Conservation (phyloP, 78 protist species). For the Dictyostelium firmibasis region DNA sequence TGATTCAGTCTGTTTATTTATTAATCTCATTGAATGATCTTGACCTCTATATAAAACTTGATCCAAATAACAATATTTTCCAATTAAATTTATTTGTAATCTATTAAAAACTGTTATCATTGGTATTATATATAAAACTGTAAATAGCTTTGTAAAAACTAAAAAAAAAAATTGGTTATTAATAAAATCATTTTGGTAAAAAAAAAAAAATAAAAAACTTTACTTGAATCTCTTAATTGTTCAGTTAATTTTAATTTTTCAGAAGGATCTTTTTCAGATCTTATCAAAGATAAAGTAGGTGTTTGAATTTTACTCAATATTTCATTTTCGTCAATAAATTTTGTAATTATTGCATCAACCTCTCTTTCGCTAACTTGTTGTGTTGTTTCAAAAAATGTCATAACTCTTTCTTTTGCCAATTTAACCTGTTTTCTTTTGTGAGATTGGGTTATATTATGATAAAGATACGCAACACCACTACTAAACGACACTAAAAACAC, state of each 20-base stretch:
- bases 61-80: constrained; percentile 35
- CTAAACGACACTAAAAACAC: constrained; percentile 10
- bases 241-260: constrained; percentile 8
- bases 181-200: background rate
- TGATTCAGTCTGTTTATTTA: background rate
- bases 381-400: background rate
- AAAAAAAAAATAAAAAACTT: background rate
- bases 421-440: background rate
- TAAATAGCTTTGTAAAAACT: constrained; percentile 10
- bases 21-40: background rate
- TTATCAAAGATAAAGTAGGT: constrained; percentile 6
- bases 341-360: background rate
- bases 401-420: constrained; percentile 1
- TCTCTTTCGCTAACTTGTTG: background rate
- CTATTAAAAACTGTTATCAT: constrained; percentile 20
- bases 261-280: background rate
- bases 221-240: constrained; percentile 12
- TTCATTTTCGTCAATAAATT: background rate
- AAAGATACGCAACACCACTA: constrained; percentile 10
- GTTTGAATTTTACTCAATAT: background rate
- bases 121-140: constrained; percentile 29
- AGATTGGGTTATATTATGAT: background rate
- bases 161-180: background rate
- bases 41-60: background rate
- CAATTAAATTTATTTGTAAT: constrained; percentile 11